Evolutionary conservation across 2,329 filamentous ascomycete genomes (phyloP).

Genomic region (Teratosphaeria nubilosa): DNA sequence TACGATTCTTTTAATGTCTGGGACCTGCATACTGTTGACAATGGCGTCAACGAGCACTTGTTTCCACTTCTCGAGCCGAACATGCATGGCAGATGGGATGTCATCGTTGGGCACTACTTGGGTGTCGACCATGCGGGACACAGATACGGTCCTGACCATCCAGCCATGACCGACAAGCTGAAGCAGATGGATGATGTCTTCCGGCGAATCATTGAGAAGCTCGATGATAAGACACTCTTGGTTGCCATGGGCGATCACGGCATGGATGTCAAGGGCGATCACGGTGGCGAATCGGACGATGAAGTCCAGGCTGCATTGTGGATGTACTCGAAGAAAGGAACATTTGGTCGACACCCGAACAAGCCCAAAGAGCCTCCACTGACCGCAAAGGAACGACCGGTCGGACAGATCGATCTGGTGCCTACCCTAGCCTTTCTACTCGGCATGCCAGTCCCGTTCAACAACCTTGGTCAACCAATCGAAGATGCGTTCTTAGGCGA

Average conservation of each 20-base stretch:
- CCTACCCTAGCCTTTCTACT: conserved; percentile 81
- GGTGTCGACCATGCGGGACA: conserved; percentile 97
- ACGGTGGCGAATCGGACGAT: conserved; percentile 95
- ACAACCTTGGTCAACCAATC: conserved; percentile 86
- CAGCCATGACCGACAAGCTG: conserved; percentile 83
- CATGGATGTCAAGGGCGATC: conserved; percentile 95
- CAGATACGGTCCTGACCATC: conserved; percentile 85
- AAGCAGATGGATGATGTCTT: conserved; percentile 82
- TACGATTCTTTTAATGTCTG: conserved; percentile 98
- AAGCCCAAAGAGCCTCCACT: conserved; percentile 42
- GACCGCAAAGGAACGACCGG: conserved; percentile 68
- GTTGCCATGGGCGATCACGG: conserved; percentile 99
- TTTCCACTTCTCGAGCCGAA: conserved; percentile 65
- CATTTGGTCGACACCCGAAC: conserved; percentile 68
- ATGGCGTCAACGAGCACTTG: conserved; percentile 85
- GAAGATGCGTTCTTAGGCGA: conserved; percentile 76
- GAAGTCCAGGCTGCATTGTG: conserved; percentile 90
- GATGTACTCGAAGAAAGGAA: conserved; percentile 89
- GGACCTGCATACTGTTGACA: conserved; percentile 94
- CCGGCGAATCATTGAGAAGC: conserved; percentile 54
- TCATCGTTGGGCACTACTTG: conserved; percentile 88
- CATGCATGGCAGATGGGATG: conserved; percentile 68
- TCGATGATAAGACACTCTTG: conserved; percentile 80
- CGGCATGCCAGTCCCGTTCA: conserved; percentile 88
- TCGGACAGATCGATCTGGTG: conserved; percentile 84